Evolutionary conservation across 2,329 filamentous ascomycete genomes (phyloP).

Genomic region (Beauveria brongniartii): DNA sequence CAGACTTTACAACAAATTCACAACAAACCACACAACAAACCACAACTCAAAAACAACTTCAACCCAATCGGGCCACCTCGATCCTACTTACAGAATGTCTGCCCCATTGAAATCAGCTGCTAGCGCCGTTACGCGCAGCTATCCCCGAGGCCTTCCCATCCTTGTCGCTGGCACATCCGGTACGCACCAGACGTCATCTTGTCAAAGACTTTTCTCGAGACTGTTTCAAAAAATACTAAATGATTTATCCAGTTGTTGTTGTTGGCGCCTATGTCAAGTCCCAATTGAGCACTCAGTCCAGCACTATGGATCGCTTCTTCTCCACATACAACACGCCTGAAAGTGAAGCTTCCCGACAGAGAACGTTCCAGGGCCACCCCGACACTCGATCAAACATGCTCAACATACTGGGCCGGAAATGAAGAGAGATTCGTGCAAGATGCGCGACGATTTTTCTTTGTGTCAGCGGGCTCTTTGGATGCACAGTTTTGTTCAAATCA

Average conservation of each 20-base stretch:
- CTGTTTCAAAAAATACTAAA: not conserved
- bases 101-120: not conserved
- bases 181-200: not conserved
- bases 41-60: not conserved
- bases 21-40: not conserved
- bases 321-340: constrained; percentile 28
- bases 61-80: not conserved
- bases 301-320: constrained; percentile 30
- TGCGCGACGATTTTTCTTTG: not conserved
- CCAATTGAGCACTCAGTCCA: constrained; percentile 26
- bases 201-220: too few relatives aligned
- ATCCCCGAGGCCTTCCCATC: not conserved
- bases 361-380: constrained; percentile 24
- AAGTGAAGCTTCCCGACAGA: constrained; percentile 27
- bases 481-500: not conserved
- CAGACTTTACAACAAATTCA: not conserved
- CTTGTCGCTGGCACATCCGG: constrained; percentile 7
- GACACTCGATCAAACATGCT: constrained; percentile 28
- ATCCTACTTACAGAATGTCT: not conserved
- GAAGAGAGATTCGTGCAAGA: not conserved
- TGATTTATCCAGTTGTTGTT: constrained; percentile 6
- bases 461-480: too few relatives aligned
- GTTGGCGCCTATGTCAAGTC: constrained; percentile 25
- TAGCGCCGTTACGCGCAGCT: constrained; percentile 6
- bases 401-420: constrained; percentile 27